Evolutionary conservation across 306 rosid species (phyloP), one percentile per base, ranked within the genome.

Genomic region (Corylus heterophylla): DNA sequence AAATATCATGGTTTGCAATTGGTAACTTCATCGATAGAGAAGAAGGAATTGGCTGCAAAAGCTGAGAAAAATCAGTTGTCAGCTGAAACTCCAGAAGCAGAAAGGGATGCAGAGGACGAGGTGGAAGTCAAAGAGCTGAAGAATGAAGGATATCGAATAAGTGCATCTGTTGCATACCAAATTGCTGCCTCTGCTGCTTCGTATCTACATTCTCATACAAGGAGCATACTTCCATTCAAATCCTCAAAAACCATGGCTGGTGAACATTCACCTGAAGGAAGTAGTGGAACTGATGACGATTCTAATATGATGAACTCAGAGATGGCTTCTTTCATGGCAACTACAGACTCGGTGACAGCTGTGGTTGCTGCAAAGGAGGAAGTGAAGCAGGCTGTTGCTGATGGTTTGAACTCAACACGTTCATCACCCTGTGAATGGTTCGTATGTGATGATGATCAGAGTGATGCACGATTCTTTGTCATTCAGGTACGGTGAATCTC

Each of bases 301-400:
- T 80, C 79, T 64, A 78, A 77, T 81, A 81, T 79, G 89, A 72
- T 80, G 69, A 84, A 89, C 82, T 64, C 89, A 27, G 98, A 92
- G 37, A 80, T 91, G 80, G 93, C 88, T 76, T 93, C 98, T 83
- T 83, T 93, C 75, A 90, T 85, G 93, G 98, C 96, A 35, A 92
- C 98, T 67, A 91, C 94, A 0, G 96, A 95, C 79, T 92, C 98
- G 1, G 93, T 95, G 78, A 95, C 98, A 8, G 92, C 98, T 13
- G 98, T 92, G 47, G 97, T 92, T 84, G 98, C 98, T 61, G 98
- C 98, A 54, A 85, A 91, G 89, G 98, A 95, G 83, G 98, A 95
- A 85, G 98, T 91, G 74, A 95, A 95, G 79, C 98, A 95, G 88
- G 98, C 98, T 51, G 98, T 95, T 73, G 98, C 98, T 16, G 98